A percentile compares a stretch with the other conserved stretches of the same genome.
phyloP scores from a whole-genome alignment of 75 land plant genomes.

The Azolla pinnata region DNA sequence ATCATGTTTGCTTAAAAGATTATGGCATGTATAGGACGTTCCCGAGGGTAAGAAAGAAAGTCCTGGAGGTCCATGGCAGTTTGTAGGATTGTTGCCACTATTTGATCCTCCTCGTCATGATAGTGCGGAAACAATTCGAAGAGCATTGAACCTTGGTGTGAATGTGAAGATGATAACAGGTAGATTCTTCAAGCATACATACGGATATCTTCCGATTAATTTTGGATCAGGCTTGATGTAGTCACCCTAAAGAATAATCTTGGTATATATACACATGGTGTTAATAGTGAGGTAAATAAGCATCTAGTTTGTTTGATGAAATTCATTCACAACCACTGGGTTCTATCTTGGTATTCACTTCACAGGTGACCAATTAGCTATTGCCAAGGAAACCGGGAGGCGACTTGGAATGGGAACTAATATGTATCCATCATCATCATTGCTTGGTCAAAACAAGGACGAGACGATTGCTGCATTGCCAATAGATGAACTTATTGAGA shows the following conservation, averaged over 20 bases:
- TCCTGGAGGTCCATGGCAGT: conserved; percentile 90
- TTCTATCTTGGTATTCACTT: no score
- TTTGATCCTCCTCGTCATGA: conserved; percentile 99
- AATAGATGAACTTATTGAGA: conserved; percentile 73
- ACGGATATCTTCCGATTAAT: no score
- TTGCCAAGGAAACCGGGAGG: conserved; percentile 86
- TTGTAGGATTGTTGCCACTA: conserved; percentile 81
- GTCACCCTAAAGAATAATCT: no score
- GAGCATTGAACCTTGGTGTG: conserved; percentile 94
- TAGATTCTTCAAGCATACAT: no score
- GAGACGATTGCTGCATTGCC: conserved; percentile 51
- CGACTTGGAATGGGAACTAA: conserved; percentile 86
- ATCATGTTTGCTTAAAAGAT: no score
- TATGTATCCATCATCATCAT: conserved; percentile 77
- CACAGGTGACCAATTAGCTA: conserved; percentile 79
- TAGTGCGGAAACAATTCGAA: conserved; percentile 88
- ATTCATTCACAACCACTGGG: neutral
- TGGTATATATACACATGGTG: no score
- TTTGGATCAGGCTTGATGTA: no score
- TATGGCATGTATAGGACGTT: conserved; percentile 83
- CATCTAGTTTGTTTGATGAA: neutral
- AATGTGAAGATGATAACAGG: conserved; percentile 99
- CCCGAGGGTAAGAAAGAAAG: conserved; percentile 90
- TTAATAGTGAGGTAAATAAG: no score
- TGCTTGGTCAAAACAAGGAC: conserved; percentile 65